Base-by-base conservation (phyloP, 495 filamentous ascomycete genomes). In the Penicillium diatomitis region DNA sequence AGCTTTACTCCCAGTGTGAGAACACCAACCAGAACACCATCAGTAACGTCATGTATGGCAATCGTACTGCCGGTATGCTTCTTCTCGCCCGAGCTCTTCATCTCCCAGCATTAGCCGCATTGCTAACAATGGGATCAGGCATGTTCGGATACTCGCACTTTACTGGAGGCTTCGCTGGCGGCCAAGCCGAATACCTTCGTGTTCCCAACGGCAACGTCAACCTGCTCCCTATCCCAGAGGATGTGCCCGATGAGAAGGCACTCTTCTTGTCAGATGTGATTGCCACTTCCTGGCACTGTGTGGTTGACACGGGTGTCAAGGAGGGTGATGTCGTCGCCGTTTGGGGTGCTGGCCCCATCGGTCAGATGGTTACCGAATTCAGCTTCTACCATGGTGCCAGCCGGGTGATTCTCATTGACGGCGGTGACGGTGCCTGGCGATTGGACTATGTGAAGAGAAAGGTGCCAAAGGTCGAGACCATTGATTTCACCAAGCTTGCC, bases 121-220 rank as follows among this genome's bases (percentile, higher is more conserved):
- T 38, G 28, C 32, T 48, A 8, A 44, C 41, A 3, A 28, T 39
- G 1, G 20, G 20, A 7, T 29, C n/a, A 71, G 69, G 73, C 10
- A 73, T 76, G 35, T 75, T 77, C 50, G 74, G 74, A 6, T 77
- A 77, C 47, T 71, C 65, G 9, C 74, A 86, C 54, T 86, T 95
- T 58, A 87, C 85, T 0, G 88, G 89, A 3, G 90, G 90, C 3
- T 96, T 90, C 59, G 87, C 90, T 8, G 90, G 90, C 38, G 88
- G 90, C 0, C 89, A 95, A 61, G 85, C 89, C 7, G 90, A 96
- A 64, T 95, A 90, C 50, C 80, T 87, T 6, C 80, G 90, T 0
- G 87, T 94, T 7, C 89, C 90, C 0, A 78, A 81, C 20, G 90
- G 78, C n/a, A 85, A 94, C 44, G 79, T 83, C 51, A 95, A 95